Base-by-base conservation (phyloP, 352 stramenopile genomes). In the Globisporangium takayamanum region DNA sequence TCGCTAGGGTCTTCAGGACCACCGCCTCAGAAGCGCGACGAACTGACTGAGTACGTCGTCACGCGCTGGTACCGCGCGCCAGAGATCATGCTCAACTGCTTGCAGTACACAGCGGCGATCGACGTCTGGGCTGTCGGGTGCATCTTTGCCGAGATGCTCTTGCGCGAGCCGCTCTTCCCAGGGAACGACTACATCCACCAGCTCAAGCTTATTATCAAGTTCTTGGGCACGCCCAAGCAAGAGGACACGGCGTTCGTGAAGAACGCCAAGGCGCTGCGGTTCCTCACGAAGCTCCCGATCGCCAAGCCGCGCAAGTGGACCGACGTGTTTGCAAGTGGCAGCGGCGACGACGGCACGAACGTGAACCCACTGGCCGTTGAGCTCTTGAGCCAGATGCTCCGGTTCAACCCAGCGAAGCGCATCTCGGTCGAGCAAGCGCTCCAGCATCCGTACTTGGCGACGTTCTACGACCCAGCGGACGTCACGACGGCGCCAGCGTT, bases 81-180 rank as follows among this genome's bases (percentile, higher is more conserved):
- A 0, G 86, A 95, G 69, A 92, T 97, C 47, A 98, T 99, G 94
- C 73, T 98, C 37, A 95, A 94, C 25, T 98, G 89, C 62, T 80
- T 98, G 45, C 76, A 98, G 39, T 99, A 99, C 72, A 95, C 87
- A 3, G 88, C 96, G 62, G 84, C 89, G 22, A 92, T 98, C 57
- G 93, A 98, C 65, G 68, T 98, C 16, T 98, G 93, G 93, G 86
- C 83, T 55, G 93, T 98, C 20, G 97, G 97, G 18, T 99, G 97
- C 67, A 99, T 99, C 61, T 98, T 99, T 66, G 97, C 92, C 16
- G 97, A 99, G 76, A 92, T 99, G 63, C 83, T 99, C 18, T 66
- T 89, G 41, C 81, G 97, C 42, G 98, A 99, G 68, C 95, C 97
- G 49, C 84, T 98, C 37, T 99, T 99, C 63, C 93, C 80, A 3